phyloP scores from a whole-genome alignment of 202 grass and related monocot genomes.

The Zizania palustris region DNA sequence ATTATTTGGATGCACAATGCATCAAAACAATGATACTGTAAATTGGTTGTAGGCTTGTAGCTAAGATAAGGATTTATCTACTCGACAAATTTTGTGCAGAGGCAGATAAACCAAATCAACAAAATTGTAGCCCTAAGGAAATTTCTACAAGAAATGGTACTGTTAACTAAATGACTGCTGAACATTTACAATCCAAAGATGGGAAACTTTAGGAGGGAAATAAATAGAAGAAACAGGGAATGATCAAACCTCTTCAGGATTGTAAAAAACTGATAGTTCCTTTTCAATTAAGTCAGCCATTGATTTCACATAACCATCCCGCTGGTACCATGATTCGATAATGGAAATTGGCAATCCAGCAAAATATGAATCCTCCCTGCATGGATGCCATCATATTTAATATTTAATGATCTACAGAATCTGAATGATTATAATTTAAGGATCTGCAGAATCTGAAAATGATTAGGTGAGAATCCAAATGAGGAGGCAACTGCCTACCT shows the following conservation, averaged over 20 bases:
- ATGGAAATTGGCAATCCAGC: constrained; percentile 81
- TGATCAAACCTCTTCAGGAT: constrained; percentile 70
- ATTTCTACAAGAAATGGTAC: neutral
- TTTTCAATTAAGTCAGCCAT: constrained; percentile 94
- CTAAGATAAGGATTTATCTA: neutral
- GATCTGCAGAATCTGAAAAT: neutral
- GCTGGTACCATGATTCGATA: constrained; percentile 93
- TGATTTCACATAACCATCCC: constrained; percentile 87
- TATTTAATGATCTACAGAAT: constrained; percentile 26
- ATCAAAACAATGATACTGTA: constrained; percentile 11
- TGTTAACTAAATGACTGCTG: neutral
- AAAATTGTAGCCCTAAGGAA: constrained; percentile 22
- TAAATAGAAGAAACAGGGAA: constrained; percentile 10
- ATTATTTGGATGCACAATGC: neutral
- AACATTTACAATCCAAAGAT: neutral
- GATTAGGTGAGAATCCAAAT: constrained; percentile 5
- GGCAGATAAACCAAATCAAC: neutral
- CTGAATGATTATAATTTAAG: constrained; percentile 32
- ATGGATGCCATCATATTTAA: constrained; percentile 34
- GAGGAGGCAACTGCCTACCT: constrained; percentile 45
- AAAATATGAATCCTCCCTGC: constrained; percentile 94
- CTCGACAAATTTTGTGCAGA: neutral
- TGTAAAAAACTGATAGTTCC: constrained; percentile 67
- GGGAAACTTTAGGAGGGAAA: neutral
- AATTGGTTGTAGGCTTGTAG: neutral